Base-by-base conservation (phyloP, 2,329 filamentous ascomycete genomes). In the Hortaea sp. region DNA sequence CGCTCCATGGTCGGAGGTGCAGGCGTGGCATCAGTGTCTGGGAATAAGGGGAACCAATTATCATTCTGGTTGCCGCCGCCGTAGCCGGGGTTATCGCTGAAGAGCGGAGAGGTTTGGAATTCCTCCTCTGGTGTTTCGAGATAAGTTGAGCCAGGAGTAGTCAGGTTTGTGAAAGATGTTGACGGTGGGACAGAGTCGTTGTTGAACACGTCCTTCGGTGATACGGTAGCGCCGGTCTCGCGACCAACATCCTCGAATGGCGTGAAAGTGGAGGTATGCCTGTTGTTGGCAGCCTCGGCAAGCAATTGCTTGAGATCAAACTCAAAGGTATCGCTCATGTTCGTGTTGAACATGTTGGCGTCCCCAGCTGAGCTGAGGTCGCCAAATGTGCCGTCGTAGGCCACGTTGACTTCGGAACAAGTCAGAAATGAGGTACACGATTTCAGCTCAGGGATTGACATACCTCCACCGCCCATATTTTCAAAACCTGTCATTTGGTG, bases 111-210 rank as follows among this genome's bases (percentile, higher is more conserved):
- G 12, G 85, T 81, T 59, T 92, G 81, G 58, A 81, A 87, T 62
- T 75, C 76, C 57, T 86, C 82, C 51, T 66, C 66, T 7, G 87
- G 87, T 44, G 87, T 94, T 58, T 82, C 85, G 61, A 85, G 77
- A 59, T 80, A 82, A 47, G 80, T 74, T n/a, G 84, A 86, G 54
- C 70, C 69, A 39, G 88, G 88, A 49, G 88, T 92, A 47, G 88
- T 94, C 66, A 95, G 63, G 53, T 88, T 81, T 32, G 88, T 94
- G 62, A 92, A 80, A 31, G 85, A 81, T 41, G 82, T 76, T 2
- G 88, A 94, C 61, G 86, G 86, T 29, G 88, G 88, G 34, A 87
- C 80, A 51, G 87, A 94, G 49, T 76, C 73, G 59, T 85, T 79
- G 55, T 80, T 78, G 57, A 89, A 73, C 54, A 94, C 73, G 60